A percentile compares a stretch with the other conserved stretches of the same genome.
These are phyloP conservation scores for Caloboletus firmus DNA, from an alignment of 1,284 basidiomycete species.

Conservation along the genomic window DNA sequence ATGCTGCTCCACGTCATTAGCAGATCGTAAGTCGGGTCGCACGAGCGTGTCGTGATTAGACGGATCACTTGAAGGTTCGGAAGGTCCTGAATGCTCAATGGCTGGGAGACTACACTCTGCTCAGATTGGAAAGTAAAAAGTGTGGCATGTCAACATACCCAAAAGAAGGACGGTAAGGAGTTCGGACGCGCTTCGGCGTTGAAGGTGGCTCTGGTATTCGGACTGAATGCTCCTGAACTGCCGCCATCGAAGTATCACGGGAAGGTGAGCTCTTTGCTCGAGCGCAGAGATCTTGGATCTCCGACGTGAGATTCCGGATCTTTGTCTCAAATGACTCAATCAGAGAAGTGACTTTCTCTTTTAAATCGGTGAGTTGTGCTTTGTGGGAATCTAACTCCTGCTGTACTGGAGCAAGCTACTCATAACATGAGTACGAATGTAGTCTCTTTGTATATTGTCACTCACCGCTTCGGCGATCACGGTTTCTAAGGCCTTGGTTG, in stretches of 20 bases:
- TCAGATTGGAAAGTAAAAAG: conserved; percentile 8
- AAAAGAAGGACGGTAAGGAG: conserved; percentile 28
- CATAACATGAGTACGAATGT: conserved; percentile 9
- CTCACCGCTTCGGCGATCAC: conserved; percentile 46
- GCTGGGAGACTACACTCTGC: conserved; percentile 20
- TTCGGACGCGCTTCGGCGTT: conserved; percentile 36
- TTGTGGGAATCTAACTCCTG: conserved; percentile 41
- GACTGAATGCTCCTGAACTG: conserved; percentile 12
- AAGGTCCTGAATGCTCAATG: conserved; percentile 18
- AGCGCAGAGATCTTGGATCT: conserved; percentile 31
- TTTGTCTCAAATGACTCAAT: conserved; percentile 37
- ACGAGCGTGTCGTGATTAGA: conserved; percentile 18
- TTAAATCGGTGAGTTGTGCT: conserved; percentile 43
- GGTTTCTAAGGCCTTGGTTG: conserved; percentile 23
- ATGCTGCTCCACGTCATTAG: conserved; percentile 22
- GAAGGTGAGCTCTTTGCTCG: conserved; percentile 14
- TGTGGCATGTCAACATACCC: conserved; percentile 23
- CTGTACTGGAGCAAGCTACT: conserved; percentile 54
- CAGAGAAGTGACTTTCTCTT: conserved; percentile 37
- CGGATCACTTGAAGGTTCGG: conserved; percentile 24
- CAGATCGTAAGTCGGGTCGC: conserved; percentile 19
- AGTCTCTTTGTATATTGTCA: neutral
- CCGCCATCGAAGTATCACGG: conserved; percentile 11
- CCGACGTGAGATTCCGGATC: conserved; percentile 35
- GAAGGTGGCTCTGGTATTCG: conserved; percentile 34